Conservation (phyloP, 176 grass and related monocot genomes). For the Oryza rufipogon region DNA sequence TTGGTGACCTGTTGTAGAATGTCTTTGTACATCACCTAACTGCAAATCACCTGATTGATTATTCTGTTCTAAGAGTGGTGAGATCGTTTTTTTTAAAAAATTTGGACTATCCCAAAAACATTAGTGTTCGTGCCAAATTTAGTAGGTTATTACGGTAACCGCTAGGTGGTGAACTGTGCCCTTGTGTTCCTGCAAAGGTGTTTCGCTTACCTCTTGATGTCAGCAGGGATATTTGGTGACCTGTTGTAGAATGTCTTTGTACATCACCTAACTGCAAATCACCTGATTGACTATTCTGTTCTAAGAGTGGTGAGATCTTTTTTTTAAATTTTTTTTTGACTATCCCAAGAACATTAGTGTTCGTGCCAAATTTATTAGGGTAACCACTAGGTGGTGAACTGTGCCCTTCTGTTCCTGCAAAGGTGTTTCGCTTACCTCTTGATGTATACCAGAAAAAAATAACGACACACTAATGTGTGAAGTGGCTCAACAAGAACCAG, state of each 20-base stretch:
- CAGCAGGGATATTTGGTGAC: slow-evolving; percentile 11
- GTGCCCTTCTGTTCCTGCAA: not conserved
- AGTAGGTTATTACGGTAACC: not conserved
- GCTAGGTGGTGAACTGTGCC: not conserved
- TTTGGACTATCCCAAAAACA: not conserved
- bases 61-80: not conserved
- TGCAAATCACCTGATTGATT: not conserved
- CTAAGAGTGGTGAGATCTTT: not conserved
- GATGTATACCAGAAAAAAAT: not conserved
- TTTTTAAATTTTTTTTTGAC: not conserved
- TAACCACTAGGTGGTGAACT: not conserved
- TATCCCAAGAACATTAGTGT: not conserved
- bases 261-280: not conserved
- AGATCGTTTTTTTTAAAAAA: not conserved
- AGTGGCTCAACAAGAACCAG: not conserved
- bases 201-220: not conserved
- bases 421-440: not conserved
- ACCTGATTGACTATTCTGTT: not conserved
- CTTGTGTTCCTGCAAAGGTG: not conserved
- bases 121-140: not conserved
- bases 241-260: slow-evolving; percentile 17
- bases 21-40: slow-evolving; percentile 5
- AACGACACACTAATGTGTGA: not conserved
- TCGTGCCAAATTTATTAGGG: not conserved
- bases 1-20: slow-evolving; percentile 19